Base-by-base conservation (phyloP, 1,139 yeast species). In the Taphrina confusa region DNA sequence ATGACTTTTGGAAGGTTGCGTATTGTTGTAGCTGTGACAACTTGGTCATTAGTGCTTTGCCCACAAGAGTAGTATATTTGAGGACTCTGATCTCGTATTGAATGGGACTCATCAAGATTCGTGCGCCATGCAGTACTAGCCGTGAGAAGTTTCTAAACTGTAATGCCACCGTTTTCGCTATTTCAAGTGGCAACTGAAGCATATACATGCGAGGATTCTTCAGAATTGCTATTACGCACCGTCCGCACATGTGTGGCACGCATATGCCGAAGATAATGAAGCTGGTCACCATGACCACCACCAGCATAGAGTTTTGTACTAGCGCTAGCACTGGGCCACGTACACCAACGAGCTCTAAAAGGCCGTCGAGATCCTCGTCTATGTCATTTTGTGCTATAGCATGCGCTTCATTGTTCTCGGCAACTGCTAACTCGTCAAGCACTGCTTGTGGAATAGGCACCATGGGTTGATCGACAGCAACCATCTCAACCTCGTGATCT, bases 271-370 rank as follows among this genome's bases (percentile, higher is more conserved):
- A 31, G 20, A 47, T 30, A 22, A 59, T 45, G 46, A 59, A 52
- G 6, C 50, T 63, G 5, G 69, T 63, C 11, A 67, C 64, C 45
- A 67, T 50, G 33, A 65, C 63, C 3, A 68, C 62, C 6, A 64
- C 49, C 34, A 65, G 60, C 50, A 62, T 51, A 16, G 64, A 61
- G 39, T 61, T 66, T 55, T 61, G 65, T 28, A 67, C 66, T 33
- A 68, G 52, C n/a, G 66, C 63, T 16, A 62, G 34, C 2, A 72
- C 37, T 4, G 74, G 73, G 3, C 73, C 74, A 6, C 72, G 66
- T 36, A 70, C 60, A 2, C 73, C 75, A 11, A 70, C 63, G 9
- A 72, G 64, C 40, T 70, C 71, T 18, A 70, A 59, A 18, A 71
- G 47, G 3, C 54, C 60, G n/a, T 56, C 54, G n/a, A 46, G 37